Evolutionary conservation across 1,284 basidiomycete genomes (phyloP).

Genomic region (Neonothopanus nambi): DNA sequence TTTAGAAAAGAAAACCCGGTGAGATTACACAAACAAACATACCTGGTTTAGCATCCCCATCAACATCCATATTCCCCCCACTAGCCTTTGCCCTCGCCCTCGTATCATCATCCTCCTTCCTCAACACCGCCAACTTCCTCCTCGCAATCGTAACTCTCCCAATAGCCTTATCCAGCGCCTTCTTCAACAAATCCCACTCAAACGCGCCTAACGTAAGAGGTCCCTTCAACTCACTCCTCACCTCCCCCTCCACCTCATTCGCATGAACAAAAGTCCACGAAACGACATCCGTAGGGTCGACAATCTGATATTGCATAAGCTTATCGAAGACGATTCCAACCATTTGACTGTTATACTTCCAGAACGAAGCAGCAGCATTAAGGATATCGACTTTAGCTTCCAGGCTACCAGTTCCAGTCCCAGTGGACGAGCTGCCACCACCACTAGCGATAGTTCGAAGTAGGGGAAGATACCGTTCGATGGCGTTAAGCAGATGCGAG

Average conservation of each 20-base stretch:
- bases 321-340: slow-evolving; percentile 94
- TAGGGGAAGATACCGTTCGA: slow-evolving; percentile 93
- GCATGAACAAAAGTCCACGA: slow-evolving; percentile 74
- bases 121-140: slow-evolving; percentile 68
- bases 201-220: slow-evolving; percentile 52
- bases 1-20: too few relatives aligned
- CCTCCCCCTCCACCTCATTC: slow-evolving; percentile 34
- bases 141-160: slow-evolving; percentile 79
- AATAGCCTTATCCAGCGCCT: slow-evolving; percentile 85
- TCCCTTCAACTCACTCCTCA: slow-evolving; percentile 25
- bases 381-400: slow-evolving; percentile 75
- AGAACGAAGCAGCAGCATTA: slow-evolving; percentile 72
- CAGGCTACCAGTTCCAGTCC: slow-evolving; percentile 42
- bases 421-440: slow-evolving; percentile 37
- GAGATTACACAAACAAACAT: slow-evolving; percentile 13
- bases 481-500: slow-evolving; percentile 96
- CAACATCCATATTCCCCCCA: slow-evolving; percentile 67
- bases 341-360: slow-evolving; percentile 83
- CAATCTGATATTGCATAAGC: slow-evolving; percentile 96
- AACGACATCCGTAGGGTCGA: slow-evolving; percentile 92
- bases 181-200: slow-evolving; percentile 83
- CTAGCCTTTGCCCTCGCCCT: slow-evolving; percentile 72
- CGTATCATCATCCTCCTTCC: slow-evolving; percentile 86
- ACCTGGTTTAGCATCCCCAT: slow-evolving; percentile 64
- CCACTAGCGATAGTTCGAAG: slow-evolving; percentile 71